Evolutionary conservation across 2,329 filamentous ascomycete species (phyloP), one percentile per base, ranked within the genome.

Genomic region (Fusarium aywerte): DNA sequence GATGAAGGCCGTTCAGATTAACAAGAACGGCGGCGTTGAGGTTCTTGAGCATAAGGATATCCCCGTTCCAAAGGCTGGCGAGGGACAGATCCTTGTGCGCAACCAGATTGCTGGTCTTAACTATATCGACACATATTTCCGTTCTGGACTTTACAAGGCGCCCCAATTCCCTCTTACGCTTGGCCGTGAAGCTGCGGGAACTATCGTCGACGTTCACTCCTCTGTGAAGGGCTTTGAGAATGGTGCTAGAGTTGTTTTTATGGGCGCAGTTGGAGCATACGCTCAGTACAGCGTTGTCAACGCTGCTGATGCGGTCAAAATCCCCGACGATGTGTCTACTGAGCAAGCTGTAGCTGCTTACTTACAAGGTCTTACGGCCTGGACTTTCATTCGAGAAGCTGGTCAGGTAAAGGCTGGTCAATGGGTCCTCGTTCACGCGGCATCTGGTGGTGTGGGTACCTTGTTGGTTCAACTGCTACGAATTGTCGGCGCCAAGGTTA

Each of bases 61-160:
- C 5, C 89, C 77, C 18, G 87, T 97, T 2, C 92, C 93, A 0
- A 80, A 83, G 48, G 86, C 85, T 3, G 82, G 86, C 33, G 86
- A 89, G n/a, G 89, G 88, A 59, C 84, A 97, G 69, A 79, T 97
- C 21, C 85, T 97, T 5, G 87, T 97, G 59, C 91, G 90, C 79
- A 97, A 97, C 78, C 87, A 90, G 67, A 91, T 87, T 76, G 84
- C 90, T 47, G 94, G 93, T 61, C 82, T 97, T 63, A 97, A 97
- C 80, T 97, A 87, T 80, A 96, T 97, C 74, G 94, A 97, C 79
- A 97, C 82, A 36, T 97, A 97, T 80, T 96, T 94, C 85, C 92
- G 94, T 76, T 88, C 86, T 13, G 94, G 94, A 12, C 86, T 97
- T 49, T 97, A 97, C 83, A 81, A 84, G 12, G 81, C 89, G 2